Base-by-base conservation (phyloP, 441 rosid genomes). In the Capsella rubella region DNA sequence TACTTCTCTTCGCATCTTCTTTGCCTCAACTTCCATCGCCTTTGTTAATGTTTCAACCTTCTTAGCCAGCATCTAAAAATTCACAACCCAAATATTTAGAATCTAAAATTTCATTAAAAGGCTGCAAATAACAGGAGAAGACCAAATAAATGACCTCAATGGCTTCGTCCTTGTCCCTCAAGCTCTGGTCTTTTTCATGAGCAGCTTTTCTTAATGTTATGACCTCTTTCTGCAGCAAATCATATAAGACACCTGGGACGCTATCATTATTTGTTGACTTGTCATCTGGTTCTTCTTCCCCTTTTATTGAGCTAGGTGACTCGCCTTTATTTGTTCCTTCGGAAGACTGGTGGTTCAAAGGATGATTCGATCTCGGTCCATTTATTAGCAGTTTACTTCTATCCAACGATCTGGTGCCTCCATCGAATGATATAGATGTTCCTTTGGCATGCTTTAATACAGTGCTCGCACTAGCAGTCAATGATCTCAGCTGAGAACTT, bases 1-100 rank as follows among this genome's bases (percentile, higher is more conserved):
- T 76, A 95, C 99, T 86, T 92, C 98, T 81, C 98, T 89, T 79
- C 98, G 83, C 98, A 95, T 95, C 85, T 91, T 95, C 86, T 95
- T 95, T 50, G 98, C 95, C 82, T 95, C 98, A 71, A 95, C 97
- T 80, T 91, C 99, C 99, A 95, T 95, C 63, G 99, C 98, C 82
- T 92, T 95, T 40, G 95, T 90, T 81, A 95, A 84, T 52, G 98
- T 95, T 58, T 95, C 99, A 61, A 92, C 98, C 78, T 92, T 89
- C 85, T 87, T 89, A 28, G 99, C 96, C 53, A 95, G 74, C 97
- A 95, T 90, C 99, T 95, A 84, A 42, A 69, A 46, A 64, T 42
- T 49, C 64, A 65, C 43, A 60, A 47, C 16, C 75, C n/a, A 72
- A 58, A 54, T 32, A 51, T 13, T 58, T n/a, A 70, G 67, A 66